Conservation (phyloP, 192 early-diverging fungal genomes). For the Podochytrium sp. region DNA sequence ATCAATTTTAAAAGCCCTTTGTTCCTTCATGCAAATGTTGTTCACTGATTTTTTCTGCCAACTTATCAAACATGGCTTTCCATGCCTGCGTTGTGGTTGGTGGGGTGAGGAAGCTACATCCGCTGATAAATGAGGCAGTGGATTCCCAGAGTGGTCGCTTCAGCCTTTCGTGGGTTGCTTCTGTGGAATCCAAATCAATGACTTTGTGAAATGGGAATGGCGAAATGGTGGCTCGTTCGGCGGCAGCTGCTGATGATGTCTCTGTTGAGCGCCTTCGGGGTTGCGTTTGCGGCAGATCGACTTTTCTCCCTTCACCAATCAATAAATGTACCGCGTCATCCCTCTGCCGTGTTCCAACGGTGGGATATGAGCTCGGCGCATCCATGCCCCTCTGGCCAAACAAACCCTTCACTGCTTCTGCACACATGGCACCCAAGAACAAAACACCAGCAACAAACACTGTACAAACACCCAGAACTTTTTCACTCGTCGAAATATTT, state of each 20-base stretch:
- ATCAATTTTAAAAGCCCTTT: neutral
- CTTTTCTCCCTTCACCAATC: too few species aligned
- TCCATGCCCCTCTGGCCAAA: too few species aligned
- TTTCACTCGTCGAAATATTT: neutral
- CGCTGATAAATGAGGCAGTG: neutral
- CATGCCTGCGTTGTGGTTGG: slow-evolving; percentile 3
- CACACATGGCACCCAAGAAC: neutral
- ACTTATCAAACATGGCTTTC: slow-evolving; percentile 1
- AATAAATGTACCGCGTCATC: too few species aligned
- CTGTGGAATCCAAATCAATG: neutral
- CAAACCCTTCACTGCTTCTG: neutral
- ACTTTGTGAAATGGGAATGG: neutral
- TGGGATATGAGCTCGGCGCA: too few species aligned
- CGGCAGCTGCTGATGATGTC: too few species aligned
- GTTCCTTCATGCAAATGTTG: neutral
- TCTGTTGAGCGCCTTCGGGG: too few species aligned
- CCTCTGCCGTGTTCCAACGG: too few species aligned
- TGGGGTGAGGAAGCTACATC: neutral
- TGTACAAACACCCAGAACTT: neutral
- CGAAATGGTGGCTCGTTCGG: too few species aligned
- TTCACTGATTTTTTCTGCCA: neutral
- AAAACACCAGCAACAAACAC: neutral
- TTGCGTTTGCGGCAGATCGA: too few species aligned
- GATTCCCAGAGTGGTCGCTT: neutral
- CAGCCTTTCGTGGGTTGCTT: neutral